phyloP scores from a whole-genome alignment of 495 filamentous ascomycete species.

The Stereocaulon alpinum region DNA sequence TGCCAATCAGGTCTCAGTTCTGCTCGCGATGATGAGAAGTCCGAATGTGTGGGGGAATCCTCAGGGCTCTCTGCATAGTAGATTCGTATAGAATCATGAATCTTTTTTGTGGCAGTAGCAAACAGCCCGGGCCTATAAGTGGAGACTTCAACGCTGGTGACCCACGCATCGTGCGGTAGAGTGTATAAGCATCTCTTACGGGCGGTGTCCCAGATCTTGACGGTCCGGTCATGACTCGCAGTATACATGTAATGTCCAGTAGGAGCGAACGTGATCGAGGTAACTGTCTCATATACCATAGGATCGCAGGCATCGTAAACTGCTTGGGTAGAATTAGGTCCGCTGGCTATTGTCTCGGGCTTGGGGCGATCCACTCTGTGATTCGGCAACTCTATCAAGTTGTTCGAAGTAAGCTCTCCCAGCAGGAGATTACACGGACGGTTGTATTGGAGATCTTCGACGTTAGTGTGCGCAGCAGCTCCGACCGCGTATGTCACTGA shows the following conservation, averaged over 20 bases:
- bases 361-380: slow-evolving; percentile 53
- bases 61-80: slow-evolving; percentile 20
- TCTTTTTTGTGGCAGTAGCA: slow-evolving; percentile 39
- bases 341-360: slow-evolving; percentile 34
- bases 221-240: slow-evolving; percentile 68
- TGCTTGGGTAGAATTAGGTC: slow-evolving; percentile 41
- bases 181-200: slow-evolving; percentile 35
- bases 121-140: slow-evolving; percentile 31
- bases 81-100: slow-evolving; percentile 26
- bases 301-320: slow-evolving; percentile 57
- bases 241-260: slow-evolving; percentile 53
- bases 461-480: slow-evolving; percentile 62
- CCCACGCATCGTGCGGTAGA: slow-evolving; percentile 53
- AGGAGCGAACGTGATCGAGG: slow-evolving; percentile 59
- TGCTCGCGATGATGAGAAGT: slow-evolving; percentile 39
- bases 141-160: slow-evolving; percentile 61
- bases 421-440: slow-evolving; percentile 64
- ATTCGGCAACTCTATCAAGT: slow-evolving; percentile 54
- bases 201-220: slow-evolving; percentile 61
- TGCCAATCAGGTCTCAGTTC: slow-evolving; percentile 39
- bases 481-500: slow-evolving; percentile 46
- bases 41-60: slow-evolving; percentile 24
- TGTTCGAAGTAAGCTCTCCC: slow-evolving; percentile 47
- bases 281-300: slow-evolving; percentile 66
- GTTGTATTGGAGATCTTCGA: slow-evolving; percentile 76